phyloP scores from a whole-genome alignment of 1,284 basidiomycete species.

The Malassezia equina region DNA sequence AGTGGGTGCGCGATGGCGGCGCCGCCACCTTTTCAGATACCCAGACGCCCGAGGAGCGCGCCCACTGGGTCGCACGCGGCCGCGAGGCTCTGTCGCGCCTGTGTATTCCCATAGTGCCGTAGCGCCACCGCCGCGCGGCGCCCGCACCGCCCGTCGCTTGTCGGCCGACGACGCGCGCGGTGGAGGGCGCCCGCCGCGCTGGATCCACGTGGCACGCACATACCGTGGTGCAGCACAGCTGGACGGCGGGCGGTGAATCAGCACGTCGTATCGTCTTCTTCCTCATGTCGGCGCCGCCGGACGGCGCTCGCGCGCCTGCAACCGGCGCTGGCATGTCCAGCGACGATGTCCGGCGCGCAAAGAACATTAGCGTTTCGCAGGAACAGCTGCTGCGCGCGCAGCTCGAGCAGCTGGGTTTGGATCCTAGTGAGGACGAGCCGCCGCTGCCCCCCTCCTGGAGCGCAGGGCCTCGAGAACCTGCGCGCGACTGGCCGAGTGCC shows the following conservation, averaged over 20 bases:
- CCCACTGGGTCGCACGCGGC: constrained; percentile 5
- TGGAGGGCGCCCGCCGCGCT: not conserved
- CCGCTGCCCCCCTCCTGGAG: constrained; percentile 21
- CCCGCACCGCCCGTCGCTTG: not conserved
- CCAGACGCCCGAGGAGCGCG: constrained; percentile 1
- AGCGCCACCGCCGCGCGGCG: not conserved
- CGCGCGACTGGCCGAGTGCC: constrained; percentile 3
- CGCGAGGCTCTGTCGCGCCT: constrained; percentile 1
- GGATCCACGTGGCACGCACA: not conserved
- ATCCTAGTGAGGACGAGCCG: constrained; percentile 24
- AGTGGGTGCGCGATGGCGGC: constrained; percentile 27
- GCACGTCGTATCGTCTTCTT: not conserved
- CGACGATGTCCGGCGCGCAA: not conserved
- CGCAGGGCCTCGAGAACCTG: constrained; percentile 18
- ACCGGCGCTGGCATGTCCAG: not conserved
- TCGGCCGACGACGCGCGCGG: not conserved
- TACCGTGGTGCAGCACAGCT: not conserved
- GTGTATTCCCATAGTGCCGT: constrained; percentile 10
- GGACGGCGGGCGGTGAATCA: not conserved
- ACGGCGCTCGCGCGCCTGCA: not conserved
- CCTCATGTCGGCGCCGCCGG: not conserved
- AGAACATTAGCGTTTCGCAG: constrained; percentile 18
- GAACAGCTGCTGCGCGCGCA: constrained; percentile 33
- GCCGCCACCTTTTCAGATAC: constrained; percentile 1
- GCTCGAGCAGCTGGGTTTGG: constrained; percentile 35